These are phyloP conservation scores for Paramecium primaurelia DNA, from an alignment of 73 alveolate species.

Conservation along the genomic window DNA sequence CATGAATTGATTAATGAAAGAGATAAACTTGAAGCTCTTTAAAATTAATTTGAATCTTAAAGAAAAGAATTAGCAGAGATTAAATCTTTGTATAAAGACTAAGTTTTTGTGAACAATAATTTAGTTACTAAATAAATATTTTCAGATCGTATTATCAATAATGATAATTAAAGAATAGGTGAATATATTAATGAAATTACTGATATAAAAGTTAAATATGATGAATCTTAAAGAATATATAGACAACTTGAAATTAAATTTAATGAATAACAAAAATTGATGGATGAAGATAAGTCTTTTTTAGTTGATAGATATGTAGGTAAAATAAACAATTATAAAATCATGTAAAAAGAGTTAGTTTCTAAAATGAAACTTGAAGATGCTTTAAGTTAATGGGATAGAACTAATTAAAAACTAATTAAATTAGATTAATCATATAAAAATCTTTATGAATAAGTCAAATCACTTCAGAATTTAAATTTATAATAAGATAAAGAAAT, in stretches of 20 bases:
- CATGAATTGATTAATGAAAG: background rate
- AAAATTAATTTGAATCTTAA: background rate
- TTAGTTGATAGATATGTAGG: background rate
- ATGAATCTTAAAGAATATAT: background rate
- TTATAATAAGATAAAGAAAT: background rate
- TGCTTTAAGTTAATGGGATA: conserved; percentile 18
- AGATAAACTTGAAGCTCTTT: background rate
- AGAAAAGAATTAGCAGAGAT: background rate
- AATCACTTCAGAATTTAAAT: background rate
- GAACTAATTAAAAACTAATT: background rate
- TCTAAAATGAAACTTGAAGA: conserved; percentile 4
- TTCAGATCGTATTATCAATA: background rate
- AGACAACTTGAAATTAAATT: background rate
- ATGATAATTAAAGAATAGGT: background rate
- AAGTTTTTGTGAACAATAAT: background rate
- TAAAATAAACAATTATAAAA: background rate
- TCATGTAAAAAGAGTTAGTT: background rate
- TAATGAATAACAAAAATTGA: background rate
- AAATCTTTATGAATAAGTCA: background rate
- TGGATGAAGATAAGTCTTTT: background rate
- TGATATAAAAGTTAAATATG: background rate
- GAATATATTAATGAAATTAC: background rate
- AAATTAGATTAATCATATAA: background rate
- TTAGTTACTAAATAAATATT: background rate
- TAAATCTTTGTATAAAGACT: background rate